Percentiles rank a stretch among this genome's conserved stretches.
Evolutionary conservation across 1,284 basidiomycete genomes (phyloP).

Genomic region (Cryptococcus sp.): DNA sequence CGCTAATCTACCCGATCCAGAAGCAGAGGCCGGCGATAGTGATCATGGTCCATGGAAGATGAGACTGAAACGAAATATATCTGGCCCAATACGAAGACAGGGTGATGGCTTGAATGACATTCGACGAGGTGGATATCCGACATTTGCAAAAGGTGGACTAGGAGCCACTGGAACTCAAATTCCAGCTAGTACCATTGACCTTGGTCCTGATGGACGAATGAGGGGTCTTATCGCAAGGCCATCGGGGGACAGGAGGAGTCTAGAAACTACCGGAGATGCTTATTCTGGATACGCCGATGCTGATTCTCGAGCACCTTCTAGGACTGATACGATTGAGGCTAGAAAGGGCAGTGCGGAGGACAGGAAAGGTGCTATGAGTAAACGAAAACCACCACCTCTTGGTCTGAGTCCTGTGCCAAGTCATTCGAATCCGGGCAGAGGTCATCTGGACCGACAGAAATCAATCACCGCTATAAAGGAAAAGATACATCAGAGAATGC

Average conservation of each 20-base stretch:
- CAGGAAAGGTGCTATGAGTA: neutral
- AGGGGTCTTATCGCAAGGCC: neutral
- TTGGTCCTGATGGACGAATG: slow-evolving; percentile 6
- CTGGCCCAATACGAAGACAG: no score
- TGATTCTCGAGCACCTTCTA: neutral
- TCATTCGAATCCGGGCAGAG: no score
- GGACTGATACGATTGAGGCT: no score
- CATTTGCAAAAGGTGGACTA: slow-evolving; percentile 24
- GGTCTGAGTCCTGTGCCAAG: no score
- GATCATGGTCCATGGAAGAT: no score
- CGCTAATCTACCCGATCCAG: no score
- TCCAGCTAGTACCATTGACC: slow-evolving; percentile 21
- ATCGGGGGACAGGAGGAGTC: neutral
- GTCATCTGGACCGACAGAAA: no score
- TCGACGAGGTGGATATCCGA: slow-evolving; percentile 30
- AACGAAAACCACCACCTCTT: neutral
- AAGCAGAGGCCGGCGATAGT: no score
- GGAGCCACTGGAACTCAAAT: slow-evolving; percentile 21
- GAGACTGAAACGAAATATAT: no score
- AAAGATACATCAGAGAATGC: no score
- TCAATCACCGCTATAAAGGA: no score
- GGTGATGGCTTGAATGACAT: no score
- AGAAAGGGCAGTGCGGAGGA: neutral
- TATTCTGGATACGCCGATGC: neutral
- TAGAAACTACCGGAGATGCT: neutral